Evolutionary conservation across 139 green algal species (phyloP), one percentile per base, ranked within the genome.

Genomic region (Volvox reticuliferus): DNA sequence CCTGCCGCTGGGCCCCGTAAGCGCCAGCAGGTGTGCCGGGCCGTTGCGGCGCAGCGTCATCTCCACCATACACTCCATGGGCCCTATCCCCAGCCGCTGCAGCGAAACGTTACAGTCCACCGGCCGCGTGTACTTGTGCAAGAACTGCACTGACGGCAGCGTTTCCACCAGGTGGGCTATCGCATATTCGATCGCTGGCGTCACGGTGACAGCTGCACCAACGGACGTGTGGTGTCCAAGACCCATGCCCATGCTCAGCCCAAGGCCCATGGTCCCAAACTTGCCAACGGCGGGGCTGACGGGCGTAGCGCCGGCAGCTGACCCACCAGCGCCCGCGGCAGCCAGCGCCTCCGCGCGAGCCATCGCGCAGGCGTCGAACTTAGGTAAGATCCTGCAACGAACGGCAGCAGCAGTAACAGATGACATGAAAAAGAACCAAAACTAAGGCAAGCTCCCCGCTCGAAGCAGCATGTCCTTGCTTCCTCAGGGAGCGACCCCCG

Each of bases 11-110:
- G 85, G 69, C 22, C 85, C 85, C 12, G 85, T 89, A 30, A 89
- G 36, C 69, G 69, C 85, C 3, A 89, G 37, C 24, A 89, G 69
- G 44, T 89, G 85, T 37, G 85, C 35, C 3, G 85, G 85, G 37
- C 35, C 36, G 37, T 68, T 82, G 69, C 85, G 85, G 19, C 85
- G 69, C 85, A 89, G 85, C 69, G 85, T 89, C 28, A 89, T 9
- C 69, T 89, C 85, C 65, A 89, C 68, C 85, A 89, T 89, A 26
- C 71, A 82, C 85, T 89, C 79, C 79, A 86, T 71, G 28, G 44
- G 76, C 36, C 85, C 85, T 22, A 89, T 82, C 19, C 85, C 85
- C 69, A 73, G 85, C 20, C 85, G 85, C 69, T 89, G 85, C 69
- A 89, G 16, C 22, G 85, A 69, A 19, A 71, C 85, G 36, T 18